Base-by-base conservation (phyloP, 2,329 filamentous ascomycete genomes). In the Escovopsis sp. region DNA sequence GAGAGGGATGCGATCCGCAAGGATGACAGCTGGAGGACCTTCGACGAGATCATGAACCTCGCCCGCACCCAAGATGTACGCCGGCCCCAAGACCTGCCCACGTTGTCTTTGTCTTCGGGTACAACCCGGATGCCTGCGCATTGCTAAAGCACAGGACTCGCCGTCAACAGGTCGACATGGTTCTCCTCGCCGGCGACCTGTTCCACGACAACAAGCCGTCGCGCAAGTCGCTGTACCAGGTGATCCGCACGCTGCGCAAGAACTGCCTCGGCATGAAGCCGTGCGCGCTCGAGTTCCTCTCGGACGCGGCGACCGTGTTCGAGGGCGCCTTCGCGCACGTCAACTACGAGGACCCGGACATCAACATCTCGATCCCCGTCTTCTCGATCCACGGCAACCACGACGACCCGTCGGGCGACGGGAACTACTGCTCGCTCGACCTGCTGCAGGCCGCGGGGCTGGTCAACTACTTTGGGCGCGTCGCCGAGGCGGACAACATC, bases 341-440 rank as follows among this genome's bases (percentile, higher is more conserved):
- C 62, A 98, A 98, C 62, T 98, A 98, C 62, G 87, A 96, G 61
- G 91, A 98, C 54, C 78, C 85, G 20, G 86, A 98, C 53, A 95
- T 98, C 61, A 98, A 98, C 54, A 78, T 98, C 46, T 85, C 88
- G 1, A 95, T 96, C 43, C 91, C 91, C 0, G 87, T 98, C 25
- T 98, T 98, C 57, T 94, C 89, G 1, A 98, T 98, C 34, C 93
- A 98, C 53, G 91, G 91, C 37, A 98, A 98, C 55, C 91, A 98
- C 57, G 91, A 98, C 56, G 91, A 98, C 57, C 91, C 91, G 0
- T 93, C 88, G n/a, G 91, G 91, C 9, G 88, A 95, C 53, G 91
- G 88, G 10, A 85, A 94, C 57, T 81, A 82, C 49, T 93, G 91
- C 48, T 88, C 89, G 0, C 71, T 98, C 10, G 91, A 98, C 58